A percentile compares a stretch with the other conserved stretches of the same genome.
Conservation (phyloP, 768 basidiomycete genomes). For the Tylopilus balloui region DNA sequence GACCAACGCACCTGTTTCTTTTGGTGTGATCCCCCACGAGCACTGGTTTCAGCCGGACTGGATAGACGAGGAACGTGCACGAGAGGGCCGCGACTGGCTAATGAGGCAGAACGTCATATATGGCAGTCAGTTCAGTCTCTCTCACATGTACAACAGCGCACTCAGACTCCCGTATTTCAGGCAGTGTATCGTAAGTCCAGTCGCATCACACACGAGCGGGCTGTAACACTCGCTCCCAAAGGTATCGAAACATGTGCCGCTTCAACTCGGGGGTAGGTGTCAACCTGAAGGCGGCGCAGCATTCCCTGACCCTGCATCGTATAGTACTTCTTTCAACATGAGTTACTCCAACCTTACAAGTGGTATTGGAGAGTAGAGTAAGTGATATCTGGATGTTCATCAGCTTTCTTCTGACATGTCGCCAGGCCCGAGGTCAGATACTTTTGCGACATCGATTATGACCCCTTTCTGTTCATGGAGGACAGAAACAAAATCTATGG, state of each 20-base stretch:
- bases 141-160: neutral
- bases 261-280: conserved; percentile 61
- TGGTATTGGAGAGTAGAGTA: conserved; percentile 65
- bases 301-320: conserved; percentile 6
- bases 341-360: conserved; percentile 47
- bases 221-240: conserved; percentile 9
- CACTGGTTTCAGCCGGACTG: conserved; percentile 71
- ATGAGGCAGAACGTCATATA: conserved; percentile 44
- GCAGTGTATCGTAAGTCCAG: conserved; percentile 40
- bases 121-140: conserved; percentile 36
- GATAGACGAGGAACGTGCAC: conserved; percentile 66
- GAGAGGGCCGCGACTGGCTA: conserved; percentile 49
- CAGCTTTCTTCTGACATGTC: neutral
- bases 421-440: conserved; percentile 47
- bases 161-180: conserved; percentile 23
- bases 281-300: neutral
- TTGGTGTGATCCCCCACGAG: conserved; percentile 53
- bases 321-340: conserved; percentile 55
- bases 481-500: conserved; percentile 51
- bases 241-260: conserved; percentile 77
- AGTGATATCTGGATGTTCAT: conserved; percentile 12
- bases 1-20: conserved; percentile 42
- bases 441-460: conserved; percentile 48
- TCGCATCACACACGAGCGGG: neutral
- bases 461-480: conserved; percentile 56